Percentiles rank a stretch among this genome's conserved stretches.
phyloP scores from a whole-genome alignment of 768 basidiomycete genomes.

The Panellus pusillus region DNA sequence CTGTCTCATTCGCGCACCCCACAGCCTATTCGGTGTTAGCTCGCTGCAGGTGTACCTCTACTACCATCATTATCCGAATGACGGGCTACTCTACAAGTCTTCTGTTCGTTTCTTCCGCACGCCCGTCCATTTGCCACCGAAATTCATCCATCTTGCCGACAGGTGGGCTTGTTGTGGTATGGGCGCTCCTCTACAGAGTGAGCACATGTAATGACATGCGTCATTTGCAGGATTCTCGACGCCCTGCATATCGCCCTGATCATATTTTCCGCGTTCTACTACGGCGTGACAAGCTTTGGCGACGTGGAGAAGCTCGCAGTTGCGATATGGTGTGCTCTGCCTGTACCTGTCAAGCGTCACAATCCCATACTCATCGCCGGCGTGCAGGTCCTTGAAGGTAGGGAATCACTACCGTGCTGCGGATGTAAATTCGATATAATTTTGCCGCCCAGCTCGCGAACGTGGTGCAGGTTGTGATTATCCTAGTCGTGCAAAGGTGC shows the following conservation, averaged over 20 bases:
- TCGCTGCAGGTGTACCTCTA: conserved; percentile 19
- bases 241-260: conserved; percentile 30
- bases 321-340: conserved; percentile 33
- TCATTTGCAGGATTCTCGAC: conserved; percentile 5
- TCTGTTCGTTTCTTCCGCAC: conserved; percentile 7
- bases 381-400: conserved; percentile 36
- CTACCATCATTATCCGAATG: conserved; percentile 18
- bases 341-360: no score
- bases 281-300: conserved; percentile 38
- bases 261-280: conserved; percentile 37
- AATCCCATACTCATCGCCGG: background rate
- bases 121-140: no score
- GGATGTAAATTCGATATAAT: background rate
- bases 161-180: no score
- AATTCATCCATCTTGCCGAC: no score
- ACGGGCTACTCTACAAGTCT: conserved; percentile 3
- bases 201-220: no score
- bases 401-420: background rate
- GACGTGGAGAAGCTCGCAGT: conserved; percentile 23
- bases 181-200: no score
- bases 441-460: conserved; percentile 28
- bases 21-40: conserved; percentile 17
- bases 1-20: no score
- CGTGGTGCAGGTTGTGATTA: conserved; percentile 36
- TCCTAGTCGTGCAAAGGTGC: conserved; percentile 45